A percentile compares a stretch with the other conserved stretches of the same genome.
Conservation (phyloP, 176 grass and related monocot species). For the Zea mays region DNA sequence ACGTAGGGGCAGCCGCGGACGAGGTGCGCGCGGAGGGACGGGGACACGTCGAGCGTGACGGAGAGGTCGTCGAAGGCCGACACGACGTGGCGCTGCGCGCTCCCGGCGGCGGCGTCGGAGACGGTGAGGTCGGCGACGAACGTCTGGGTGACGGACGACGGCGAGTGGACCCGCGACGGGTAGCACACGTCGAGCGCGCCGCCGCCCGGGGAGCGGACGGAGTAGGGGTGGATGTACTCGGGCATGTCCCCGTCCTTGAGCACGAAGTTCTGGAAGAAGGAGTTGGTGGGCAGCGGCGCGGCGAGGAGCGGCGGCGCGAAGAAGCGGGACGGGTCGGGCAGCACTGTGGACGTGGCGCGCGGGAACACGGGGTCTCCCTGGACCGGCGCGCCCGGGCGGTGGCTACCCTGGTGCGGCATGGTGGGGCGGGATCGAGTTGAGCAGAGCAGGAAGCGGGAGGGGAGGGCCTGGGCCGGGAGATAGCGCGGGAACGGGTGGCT, state of each 20-base stretch:
- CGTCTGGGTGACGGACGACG: slow-evolving; percentile 66
- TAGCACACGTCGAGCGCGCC: slow-evolving; percentile 67
- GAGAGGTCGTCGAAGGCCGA: slow-evolving; percentile 75
- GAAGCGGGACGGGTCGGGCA: slow-evolving; percentile 74
- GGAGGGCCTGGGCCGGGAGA: slow-evolving; percentile 26
- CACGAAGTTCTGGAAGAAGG: slow-evolving; percentile 91
- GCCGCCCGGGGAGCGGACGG: slow-evolving; percentile 47
- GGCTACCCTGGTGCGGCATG: slow-evolving; percentile 29
- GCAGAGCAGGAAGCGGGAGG: background rate
- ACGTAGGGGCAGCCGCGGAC: slow-evolving; percentile 77
- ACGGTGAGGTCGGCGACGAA: slow-evolving; percentile 88
- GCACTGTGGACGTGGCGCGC: slow-evolving; percentile 58
- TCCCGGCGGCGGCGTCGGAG: slow-evolving; percentile 22
- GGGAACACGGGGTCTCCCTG: slow-evolving; percentile 51
- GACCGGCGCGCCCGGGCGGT: slow-evolving; percentile 13
- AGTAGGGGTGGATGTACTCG: slow-evolving; percentile 97
- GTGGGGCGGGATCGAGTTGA: background rate
- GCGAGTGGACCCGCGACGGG: slow-evolving; percentile 55
- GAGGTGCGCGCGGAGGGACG: slow-evolving; percentile 64
- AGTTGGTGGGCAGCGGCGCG: slow-evolving; percentile 85
- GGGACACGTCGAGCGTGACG: slow-evolving; percentile 75
- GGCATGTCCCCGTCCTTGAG: slow-evolving; percentile 93
- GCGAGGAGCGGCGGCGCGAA: slow-evolving; percentile 61
- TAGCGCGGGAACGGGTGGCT: background rate
- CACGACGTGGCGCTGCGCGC: slow-evolving; percentile 35